These are phyloP conservation scores for Centaurea solstitialis DNA, from an alignment of 129 eudicot genomes.

Conservation along the genomic window DNA sequence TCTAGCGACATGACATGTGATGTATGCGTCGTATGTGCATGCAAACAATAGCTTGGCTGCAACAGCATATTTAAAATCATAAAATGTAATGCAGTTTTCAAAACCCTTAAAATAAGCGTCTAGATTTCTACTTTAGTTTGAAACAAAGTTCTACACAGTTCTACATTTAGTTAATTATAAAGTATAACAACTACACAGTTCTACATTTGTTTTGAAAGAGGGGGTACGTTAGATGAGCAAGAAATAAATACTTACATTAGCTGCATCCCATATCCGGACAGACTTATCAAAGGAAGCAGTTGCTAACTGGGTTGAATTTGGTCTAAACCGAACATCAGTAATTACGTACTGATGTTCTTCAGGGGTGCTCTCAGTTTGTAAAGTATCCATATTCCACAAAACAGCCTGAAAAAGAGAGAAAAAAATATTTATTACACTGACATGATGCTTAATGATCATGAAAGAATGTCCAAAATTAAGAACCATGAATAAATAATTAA, in stretches of 20 bases:
- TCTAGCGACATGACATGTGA: constrained; percentile 90
- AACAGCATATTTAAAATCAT: constrained; percentile 15
- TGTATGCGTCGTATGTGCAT: constrained; percentile 76
- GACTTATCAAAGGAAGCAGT: constrained; percentile 90
- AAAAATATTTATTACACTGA: neutral
- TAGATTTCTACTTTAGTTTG: neutral
- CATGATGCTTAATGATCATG: constrained; percentile 1
- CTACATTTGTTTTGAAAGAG: neutral
- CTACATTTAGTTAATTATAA: neutral
- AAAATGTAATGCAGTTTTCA: constrained; percentile 4
- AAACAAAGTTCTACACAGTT: too few species aligned
- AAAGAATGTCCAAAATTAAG: neutral
- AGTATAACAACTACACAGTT: neutral
- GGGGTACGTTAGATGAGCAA: neutral
- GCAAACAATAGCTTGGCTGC: constrained; percentile 90
- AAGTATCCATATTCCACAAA: constrained; percentile 95
- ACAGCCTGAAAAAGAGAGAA: constrained; percentile 64
- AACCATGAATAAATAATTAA: constrained; percentile 5
- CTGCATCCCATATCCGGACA: constrained; percentile 97
- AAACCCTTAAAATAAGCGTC: neutral
- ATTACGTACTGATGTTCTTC: constrained; percentile 85
- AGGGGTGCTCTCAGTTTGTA: constrained; percentile 85
- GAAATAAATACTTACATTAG: constrained; percentile 60
- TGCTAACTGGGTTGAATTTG: constrained; percentile 92
- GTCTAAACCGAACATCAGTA: constrained; percentile 92